Evolutionary conservation across 306 rosid genomes (phyloP).

Genomic region (Vicia sativa): DNA sequence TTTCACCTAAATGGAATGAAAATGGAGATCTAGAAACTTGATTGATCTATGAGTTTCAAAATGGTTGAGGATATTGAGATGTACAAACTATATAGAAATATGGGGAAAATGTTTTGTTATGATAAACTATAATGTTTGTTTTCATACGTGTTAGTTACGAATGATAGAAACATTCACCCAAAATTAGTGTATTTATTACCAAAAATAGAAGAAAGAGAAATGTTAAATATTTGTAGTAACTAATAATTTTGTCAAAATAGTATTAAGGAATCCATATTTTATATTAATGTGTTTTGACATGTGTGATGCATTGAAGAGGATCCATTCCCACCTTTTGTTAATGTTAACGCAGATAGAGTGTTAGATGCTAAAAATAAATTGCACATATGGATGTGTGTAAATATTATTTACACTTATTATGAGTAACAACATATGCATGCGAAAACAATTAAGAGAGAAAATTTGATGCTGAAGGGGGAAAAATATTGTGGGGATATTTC

Average conservation of each 20-base stretch:
- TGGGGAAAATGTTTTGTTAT: neutral
- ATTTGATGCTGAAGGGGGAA: too few relatives aligned
- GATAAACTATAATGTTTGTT: conserved; percentile 7
- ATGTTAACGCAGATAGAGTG: too few relatives aligned
- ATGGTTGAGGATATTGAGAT: neutral
- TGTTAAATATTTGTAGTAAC: neutral
- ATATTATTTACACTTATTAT: too few relatives aligned
- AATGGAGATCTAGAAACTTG: neutral
- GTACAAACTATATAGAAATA: neutral
- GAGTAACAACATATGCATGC: too few relatives aligned
- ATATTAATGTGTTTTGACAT: too few relatives aligned
- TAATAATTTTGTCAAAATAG: neutral
- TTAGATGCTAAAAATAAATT: too few relatives aligned
- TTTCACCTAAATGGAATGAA: neutral
- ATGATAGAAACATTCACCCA: neutral
- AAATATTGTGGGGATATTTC: too few relatives aligned
- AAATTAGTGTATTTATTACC: conserved; percentile 11
- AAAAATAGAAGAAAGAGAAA: neutral
- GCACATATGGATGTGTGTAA: too few relatives aligned
- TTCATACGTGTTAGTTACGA: neutral
- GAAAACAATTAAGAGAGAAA: too few relatives aligned
- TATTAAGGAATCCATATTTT: too few relatives aligned
- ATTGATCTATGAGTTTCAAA: neutral
- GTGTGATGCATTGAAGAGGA: too few relatives aligned
- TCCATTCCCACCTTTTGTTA: too few relatives aligned